Evolutionary conservation across 2,329 filamentous ascomycete genomes (phyloP).

Genomic region (Cordyceps javanica): DNA sequence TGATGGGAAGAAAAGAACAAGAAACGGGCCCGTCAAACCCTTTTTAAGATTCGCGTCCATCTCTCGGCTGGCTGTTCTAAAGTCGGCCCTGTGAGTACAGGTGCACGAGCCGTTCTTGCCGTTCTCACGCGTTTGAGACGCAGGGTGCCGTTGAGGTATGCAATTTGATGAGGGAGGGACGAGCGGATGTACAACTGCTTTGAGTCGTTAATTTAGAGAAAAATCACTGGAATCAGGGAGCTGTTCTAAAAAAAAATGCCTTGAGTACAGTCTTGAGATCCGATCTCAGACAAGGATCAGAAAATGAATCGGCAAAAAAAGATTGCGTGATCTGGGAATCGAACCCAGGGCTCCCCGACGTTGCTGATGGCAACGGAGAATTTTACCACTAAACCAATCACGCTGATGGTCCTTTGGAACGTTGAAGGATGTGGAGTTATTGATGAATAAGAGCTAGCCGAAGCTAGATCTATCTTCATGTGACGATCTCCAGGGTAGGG

Average conservation of each 20-base stretch:
- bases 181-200: too few species aligned
- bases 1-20: neutral
- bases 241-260: neutral
- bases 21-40: too few species aligned
- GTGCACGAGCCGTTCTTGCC: neutral
- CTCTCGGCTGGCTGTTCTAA: too few species aligned
- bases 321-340: slow-evolving; percentile 13
- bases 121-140: neutral
- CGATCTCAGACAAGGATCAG: neutral
- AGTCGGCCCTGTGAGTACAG: neutral
- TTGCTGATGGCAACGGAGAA: slow-evolving; percentile 14
- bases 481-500: neutral
- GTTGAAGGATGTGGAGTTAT: neutral
- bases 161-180: neutral
- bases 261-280: too few species aligned
- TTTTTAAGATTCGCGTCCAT: too few species aligned
- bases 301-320: neutral
- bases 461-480: neutral
- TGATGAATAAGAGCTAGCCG: neutral
- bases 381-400: slow-evolving; percentile 14
- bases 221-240: too few species aligned
- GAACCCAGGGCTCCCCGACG: slow-evolving; percentile 13
- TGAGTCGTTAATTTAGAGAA: too few species aligned
- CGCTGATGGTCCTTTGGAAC: neutral
- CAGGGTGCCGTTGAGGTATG: neutral